These are phyloP conservation scores for Boletus vermiculosoides DNA, from an alignment of 768 basidiomycete genomes.

Conservation along the genomic window DNA sequence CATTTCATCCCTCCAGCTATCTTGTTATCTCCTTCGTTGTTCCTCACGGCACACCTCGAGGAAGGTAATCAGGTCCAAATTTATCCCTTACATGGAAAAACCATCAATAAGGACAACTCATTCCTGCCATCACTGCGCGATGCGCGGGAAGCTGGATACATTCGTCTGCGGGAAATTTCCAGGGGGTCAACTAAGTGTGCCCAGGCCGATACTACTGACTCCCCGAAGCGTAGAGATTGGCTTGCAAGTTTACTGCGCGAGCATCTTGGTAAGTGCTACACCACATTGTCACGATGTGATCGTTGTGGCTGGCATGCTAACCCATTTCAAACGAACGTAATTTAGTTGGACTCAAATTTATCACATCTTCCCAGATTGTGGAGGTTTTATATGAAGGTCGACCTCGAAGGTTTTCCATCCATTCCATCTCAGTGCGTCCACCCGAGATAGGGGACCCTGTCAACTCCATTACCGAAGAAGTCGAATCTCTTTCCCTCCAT, in stretches of 20 bases:
- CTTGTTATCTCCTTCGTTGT: constrained; percentile 52
- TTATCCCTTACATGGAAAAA: constrained; percentile 44
- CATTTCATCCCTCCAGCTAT: constrained; percentile 42
- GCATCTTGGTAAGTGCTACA: constrained; percentile 51
- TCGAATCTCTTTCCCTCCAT: constrained; percentile 47
- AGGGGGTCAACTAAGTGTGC: constrained; percentile 15
- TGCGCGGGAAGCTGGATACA: constrained; percentile 48
- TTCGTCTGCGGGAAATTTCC: constrained; percentile 53
- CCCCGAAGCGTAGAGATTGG: constrained; percentile 59
- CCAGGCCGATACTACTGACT: constrained; percentile 16
- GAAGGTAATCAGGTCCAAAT: constrained; percentile 50
- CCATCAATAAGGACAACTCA: constrained; percentile 36
- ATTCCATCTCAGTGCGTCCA: constrained; percentile 39
- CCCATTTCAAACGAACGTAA: constrained; percentile 2
- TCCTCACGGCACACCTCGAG: constrained; percentile 59
- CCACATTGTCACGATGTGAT: not conserved
- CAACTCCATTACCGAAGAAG: constrained; percentile 37
- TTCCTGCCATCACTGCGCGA: constrained; percentile 52
- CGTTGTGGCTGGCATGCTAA: constrained; percentile 3
- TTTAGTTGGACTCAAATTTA: constrained; percentile 70
- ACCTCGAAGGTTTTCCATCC: constrained; percentile 55
- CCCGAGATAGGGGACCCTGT: constrained; percentile 19
- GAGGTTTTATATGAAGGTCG: constrained; percentile 64
- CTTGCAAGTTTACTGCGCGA: constrained; percentile 65
- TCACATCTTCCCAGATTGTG: constrained; percentile 58